Evolutionary conservation across 2,329 filamentous ascomycete genomes (phyloP).

Genomic region (Fusarium redolens): DNA sequence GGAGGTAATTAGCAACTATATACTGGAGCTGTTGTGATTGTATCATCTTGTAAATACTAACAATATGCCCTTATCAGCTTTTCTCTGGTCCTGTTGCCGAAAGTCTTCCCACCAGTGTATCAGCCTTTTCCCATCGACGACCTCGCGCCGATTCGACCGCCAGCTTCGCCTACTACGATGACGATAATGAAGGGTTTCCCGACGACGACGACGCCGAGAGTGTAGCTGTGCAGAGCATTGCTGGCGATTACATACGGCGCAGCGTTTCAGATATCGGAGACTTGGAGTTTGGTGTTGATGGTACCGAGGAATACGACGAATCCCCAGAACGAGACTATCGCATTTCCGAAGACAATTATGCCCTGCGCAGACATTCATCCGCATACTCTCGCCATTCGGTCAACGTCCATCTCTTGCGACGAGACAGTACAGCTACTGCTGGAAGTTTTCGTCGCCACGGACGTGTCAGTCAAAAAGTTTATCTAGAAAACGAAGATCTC

Average conservation of each 20-base stretch:
- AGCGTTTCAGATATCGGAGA: slow-evolving; percentile 55
- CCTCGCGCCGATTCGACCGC: slow-evolving; percentile 83
- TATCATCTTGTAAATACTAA: slow-evolving; percentile 3
- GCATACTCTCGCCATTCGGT: slow-evolving; percentile 66
- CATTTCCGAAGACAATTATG: slow-evolving; percentile 58
- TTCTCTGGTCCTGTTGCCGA: slow-evolving; percentile 95
- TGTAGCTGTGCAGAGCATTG: slow-evolving; percentile 34
- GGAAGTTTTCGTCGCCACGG: slow-evolving; percentile 71
- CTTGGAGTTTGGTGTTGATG: slow-evolving; percentile 53
- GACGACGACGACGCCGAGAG: slow-evolving; percentile 48
- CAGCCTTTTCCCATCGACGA: slow-evolving; percentile 89
- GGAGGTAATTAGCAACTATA: slow-evolving; percentile 68
- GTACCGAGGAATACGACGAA: slow-evolving; percentile 55
- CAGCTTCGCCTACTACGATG: slow-evolving; percentile 90
- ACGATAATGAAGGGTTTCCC: slow-evolving; percentile 61
- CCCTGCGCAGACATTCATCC: slow-evolving; percentile 71
- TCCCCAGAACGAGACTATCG: slow-evolving; percentile 56
- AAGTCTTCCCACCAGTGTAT: slow-evolving; percentile 92
- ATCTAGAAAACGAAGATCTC: slow-evolving; percentile 92
- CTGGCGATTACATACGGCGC: slow-evolving; percentile 44
- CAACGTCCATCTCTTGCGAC: slow-evolving; percentile 74
- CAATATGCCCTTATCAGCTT: slow-evolving; percentile 59
- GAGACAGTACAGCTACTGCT: slow-evolving; percentile 76
- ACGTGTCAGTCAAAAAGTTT: slow-evolving; percentile 86
- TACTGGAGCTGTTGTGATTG: neutral